These are phyloP conservation scores for Fusarium aywerte DNA, from an alignment of 2,329 filamentous ascomycete species.

Conservation along the genomic window DNA sequence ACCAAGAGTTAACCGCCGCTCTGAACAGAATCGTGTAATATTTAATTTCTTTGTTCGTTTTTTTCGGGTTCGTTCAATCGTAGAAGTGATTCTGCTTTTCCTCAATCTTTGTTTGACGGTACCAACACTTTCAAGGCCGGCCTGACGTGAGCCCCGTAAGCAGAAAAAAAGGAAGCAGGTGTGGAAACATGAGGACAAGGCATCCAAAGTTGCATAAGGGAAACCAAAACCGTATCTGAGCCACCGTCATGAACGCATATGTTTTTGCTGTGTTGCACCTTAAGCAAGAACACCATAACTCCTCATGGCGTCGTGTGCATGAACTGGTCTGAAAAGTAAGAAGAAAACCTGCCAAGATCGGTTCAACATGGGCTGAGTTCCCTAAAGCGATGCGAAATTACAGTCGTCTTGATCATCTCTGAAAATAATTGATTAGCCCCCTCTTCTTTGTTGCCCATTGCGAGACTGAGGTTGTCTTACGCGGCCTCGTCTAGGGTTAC, in stretches of 20 bases:
- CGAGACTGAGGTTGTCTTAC: conserved; percentile 55
- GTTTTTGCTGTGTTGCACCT: conserved; percentile 32
- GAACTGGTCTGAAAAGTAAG: conserved; percentile 36
- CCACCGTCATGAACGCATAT: conserved; percentile 28
- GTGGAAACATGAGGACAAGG: conserved; percentile 36
- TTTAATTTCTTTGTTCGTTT: conserved; percentile 34
- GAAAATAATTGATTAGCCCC: conserved; percentile 41
- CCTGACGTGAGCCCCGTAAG: conserved; percentile 38
- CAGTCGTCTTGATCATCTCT: conserved; percentile 45
- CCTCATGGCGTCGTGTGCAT: conserved; percentile 38
- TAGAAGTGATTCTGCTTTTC: conserved; percentile 39
- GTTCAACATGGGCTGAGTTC: conserved; percentile 28
- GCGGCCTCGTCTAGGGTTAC: conserved; percentile 67
- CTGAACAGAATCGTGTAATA: conserved; percentile 32
- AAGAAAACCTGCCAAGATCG: conserved; percentile 35
- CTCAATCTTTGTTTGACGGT: conserved; percentile 32
- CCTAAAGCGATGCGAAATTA: conserved; percentile 18
- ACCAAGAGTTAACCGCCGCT: conserved; percentile 21
- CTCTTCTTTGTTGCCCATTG: conserved; percentile 27
- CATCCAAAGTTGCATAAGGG: conserved; percentile 40
- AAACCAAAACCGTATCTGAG: conserved; percentile 23
- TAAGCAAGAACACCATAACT: conserved; percentile 40
- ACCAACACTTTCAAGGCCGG: conserved; percentile 45
- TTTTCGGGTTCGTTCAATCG: conserved; percentile 42
- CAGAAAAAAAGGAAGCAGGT: conserved; percentile 33